Base-by-base conservation (phyloP, 2,329 filamentous ascomycete species). In the Colletotrichum siamense region DNA sequence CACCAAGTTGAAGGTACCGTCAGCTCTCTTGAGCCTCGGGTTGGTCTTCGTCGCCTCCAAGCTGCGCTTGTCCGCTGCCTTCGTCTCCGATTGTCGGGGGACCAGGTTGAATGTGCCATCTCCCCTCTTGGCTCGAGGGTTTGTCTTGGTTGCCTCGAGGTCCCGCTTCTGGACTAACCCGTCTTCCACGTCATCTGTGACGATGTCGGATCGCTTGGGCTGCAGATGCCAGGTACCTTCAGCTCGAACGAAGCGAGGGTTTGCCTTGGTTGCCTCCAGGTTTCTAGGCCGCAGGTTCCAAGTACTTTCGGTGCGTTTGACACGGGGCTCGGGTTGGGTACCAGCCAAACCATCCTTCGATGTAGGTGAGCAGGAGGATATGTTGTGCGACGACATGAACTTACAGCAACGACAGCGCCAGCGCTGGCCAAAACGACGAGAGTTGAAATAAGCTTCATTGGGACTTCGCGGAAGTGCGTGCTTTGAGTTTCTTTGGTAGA, bases 391-490 rank as follows among this genome's bases (percentile, higher is more conserved):
- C 44, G n/a, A 22, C 44, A 52, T 26, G 1, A 44, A 44, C 57
- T 62, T 63, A 70, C 57, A 26, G 34, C 68, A n/a, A 63, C 26
- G 1, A 49, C 34, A 16, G 68, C 68, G 18, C 55, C 68, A 26
- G 68, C 36, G 57, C 68, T 24, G 55, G 26, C 68, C 13, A 70
- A 28, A 3, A 70, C 13, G 0, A 70, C 12, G 6, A 70, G 36
- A 26, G 34, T 63, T n/a, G 68, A 70, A 52, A 70, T 39, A 34
- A 55, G 26, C 36, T 63, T 63, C 57, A 70, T 70, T 6, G 18
- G 18, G 62, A 44, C 62, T 64, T 64, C 59, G 3, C 10, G 10
- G n/a, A 36, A 63, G 30, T 36, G 59, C 30, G 30, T 63, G n/a
- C 18, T n/a, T 63, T 36, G 30, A 36, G 59, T 63, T 63, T 32